These are phyloP conservation scores for Hypericum androsaemum DNA, from an alignment of 345 rosid species.

Conservation along the genomic window DNA sequence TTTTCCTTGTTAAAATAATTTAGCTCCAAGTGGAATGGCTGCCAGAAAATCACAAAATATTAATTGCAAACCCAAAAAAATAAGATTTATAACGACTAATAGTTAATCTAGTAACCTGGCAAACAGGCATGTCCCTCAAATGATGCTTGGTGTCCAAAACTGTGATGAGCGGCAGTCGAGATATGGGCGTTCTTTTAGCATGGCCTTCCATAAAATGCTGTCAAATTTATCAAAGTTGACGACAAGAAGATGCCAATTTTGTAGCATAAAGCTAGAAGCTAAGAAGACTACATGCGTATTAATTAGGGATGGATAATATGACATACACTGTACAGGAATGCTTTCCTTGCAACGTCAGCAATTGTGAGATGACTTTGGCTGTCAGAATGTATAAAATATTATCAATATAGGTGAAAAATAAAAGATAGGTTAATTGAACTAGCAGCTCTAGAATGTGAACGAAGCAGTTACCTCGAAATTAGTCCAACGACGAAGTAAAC, in stretches of 20 bases:
- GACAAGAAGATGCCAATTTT: constrained; percentile 5
- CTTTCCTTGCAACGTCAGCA: constrained; percentile 92
- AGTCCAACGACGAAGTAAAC: no score
- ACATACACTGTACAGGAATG: constrained; percentile 92
- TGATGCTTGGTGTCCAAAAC: constrained; percentile 57
- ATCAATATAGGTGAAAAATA: no score
- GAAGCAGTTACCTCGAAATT: no score
- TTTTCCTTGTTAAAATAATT: constrained; percentile 91
- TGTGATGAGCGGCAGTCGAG: constrained; percentile 78
- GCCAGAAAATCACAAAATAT: constrained; percentile 29
- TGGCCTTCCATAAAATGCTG: constrained; percentile 99
- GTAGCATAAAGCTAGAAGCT: not conserved
- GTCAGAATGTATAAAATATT: constrained; percentile 24
- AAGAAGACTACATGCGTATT: no score
- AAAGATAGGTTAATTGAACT: no score
- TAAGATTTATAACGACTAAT: constrained; percentile 11
- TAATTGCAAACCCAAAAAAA: constrained; percentile 20
- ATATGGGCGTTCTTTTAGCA: constrained; percentile 85
- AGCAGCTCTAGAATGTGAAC: no score
- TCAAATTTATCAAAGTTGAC: constrained; percentile 16
- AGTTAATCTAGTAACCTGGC: constrained; percentile 45
- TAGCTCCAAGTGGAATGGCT: constrained; percentile 97
- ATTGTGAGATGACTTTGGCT: constrained; percentile 78
- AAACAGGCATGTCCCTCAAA: constrained; percentile 79
- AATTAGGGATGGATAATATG: constrained; percentile 2